Conservation (phyloP, 2,329 filamentous ascomycete genomes). For the Colletotrichum siamense region DNA sequence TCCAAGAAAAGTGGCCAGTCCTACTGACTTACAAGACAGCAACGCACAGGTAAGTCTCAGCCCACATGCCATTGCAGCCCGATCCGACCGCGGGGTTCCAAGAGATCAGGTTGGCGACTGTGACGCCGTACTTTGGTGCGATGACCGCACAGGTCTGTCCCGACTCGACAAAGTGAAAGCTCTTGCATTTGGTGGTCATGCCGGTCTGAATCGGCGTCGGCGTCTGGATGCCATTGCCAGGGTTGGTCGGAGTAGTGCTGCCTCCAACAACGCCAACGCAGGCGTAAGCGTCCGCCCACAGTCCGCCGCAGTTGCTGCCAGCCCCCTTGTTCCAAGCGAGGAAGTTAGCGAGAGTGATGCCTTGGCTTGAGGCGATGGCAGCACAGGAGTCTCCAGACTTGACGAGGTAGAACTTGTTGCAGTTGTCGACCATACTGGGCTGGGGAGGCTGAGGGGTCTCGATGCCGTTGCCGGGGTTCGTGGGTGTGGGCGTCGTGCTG, state of each 20-base stretch:
- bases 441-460: not conserved
- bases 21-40: not conserved
- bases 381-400: not conserved
- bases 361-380: not conserved
- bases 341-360: conserved; percentile 27
- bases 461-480: not conserved
- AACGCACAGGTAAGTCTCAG: not conserved
- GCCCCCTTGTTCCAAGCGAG: conserved; percentile 35
- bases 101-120: not conserved
- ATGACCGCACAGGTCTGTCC: conserved; percentile 9
- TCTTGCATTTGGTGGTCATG: conserved; percentile 22
- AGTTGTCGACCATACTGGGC: not conserved
- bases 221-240: conserved; percentile 18
- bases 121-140: not conserved
- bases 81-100: conserved; percentile 4
- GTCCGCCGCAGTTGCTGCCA: conserved; percentile 27
- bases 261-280: conserved; percentile 10
- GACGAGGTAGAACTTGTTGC: not conserved
- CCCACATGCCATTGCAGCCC: not conserved
- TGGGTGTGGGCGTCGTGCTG: not conserved
- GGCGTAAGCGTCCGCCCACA: conserved; percentile 22
- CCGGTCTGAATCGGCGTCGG: conserved; percentile 6
- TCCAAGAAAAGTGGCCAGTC: not conserved
- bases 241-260: not conserved
- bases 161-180: conserved; percentile 10